These are phyloP conservation scores for Crithidia fasciculata DNA, from an alignment of 208 protist genomes.

Conservation along the genomic window DNA sequence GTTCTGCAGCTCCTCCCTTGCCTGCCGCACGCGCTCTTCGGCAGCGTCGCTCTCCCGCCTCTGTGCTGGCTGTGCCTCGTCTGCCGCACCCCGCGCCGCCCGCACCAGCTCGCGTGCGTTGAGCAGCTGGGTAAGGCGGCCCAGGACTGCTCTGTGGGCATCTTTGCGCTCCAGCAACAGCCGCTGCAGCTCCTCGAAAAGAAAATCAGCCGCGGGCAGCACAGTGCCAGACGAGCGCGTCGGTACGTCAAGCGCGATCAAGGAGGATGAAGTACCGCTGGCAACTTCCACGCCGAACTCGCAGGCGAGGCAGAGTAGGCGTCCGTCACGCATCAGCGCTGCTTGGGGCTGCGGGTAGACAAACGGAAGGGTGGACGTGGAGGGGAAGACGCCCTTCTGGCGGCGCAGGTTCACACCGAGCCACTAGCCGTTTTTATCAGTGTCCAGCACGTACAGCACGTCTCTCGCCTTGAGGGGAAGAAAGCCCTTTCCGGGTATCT, in stretches of 20 bases:
- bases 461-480: constrained; percentile 57
- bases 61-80: neutral
- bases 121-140: constrained; percentile 9
- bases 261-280: constrained; percentile 23
- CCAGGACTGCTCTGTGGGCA: constrained; percentile 18
- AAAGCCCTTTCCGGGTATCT: constrained; percentile 47
- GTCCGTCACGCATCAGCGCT: constrained; percentile 36
- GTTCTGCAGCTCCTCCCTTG: neutral
- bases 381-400: constrained; percentile 68
- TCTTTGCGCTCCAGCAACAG: constrained; percentile 36
- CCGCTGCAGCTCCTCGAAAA: constrained; percentile 28
- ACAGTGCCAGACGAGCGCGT: neutral
- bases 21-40: neutral
- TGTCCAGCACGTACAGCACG: constrained; percentile 61
- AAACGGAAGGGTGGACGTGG: constrained; percentile 64
- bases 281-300: constrained; percentile 41
- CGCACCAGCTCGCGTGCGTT: neutral
- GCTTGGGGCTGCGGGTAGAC: constrained; percentile 37
- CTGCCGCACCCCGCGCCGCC: neutral
- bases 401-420: constrained; percentile 53
- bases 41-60: neutral
- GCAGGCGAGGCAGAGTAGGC: constrained; percentile 28
- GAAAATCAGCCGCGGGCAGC: constrained; percentile 1
- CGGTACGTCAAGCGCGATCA: neutral
- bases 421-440: constrained; percentile 79